Evolutionary conservation across 148 eudicot genomes (phyloP), one percentile per base, ranked within the genome.

Genomic region (Gaultheria prostrata): DNA sequence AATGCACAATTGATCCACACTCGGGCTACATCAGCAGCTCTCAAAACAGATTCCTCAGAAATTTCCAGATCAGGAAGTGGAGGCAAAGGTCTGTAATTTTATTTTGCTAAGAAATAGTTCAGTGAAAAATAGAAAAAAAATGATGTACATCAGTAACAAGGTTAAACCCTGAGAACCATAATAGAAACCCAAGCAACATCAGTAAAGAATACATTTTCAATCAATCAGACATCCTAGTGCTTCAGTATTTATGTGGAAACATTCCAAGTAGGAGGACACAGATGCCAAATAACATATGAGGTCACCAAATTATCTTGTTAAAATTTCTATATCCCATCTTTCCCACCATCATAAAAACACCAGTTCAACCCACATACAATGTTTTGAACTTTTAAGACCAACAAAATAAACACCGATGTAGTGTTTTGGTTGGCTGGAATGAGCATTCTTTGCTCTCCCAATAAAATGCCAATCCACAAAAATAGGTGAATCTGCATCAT

Each of bases 11-110:
- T 97, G 70, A 92, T 81, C 88, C 93, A 90, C 54, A 86, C 86
- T 63, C 93, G 86, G 65, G 89, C 72, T 77, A 69, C 92, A 81
- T 92, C 92, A 79, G 95, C 94, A 45, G 90, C 94, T 87, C 83
- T 88, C 84, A 92, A 86, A 50, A 93, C 87, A 14, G 89, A 84
- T 76, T 89, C 91, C 83, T 97, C 98, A 10, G 96, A 89, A 77
- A 97, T 69, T 76, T 93, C 94, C 90, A 97, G 78, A 90, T 97
- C 94, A 80, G 99, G 99, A 69, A 95, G 82, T 57, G 99, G 99
- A 49, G 99, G 99, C 79, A 92, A 91, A 82, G 99, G 98, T 89
- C 98, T 97, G 87, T 59, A 89, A 46, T 65, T 83, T 82, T 46
- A 48, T 50, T 8, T 51, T 33, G 48, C 45, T 71, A 83, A 67